Evolutionary conservation across 2,329 filamentous ascomycete genomes (phyloP), one percentile per base, ranked within the genome.

Genomic region (Magnaporthiopsis rhizophila): DNA sequence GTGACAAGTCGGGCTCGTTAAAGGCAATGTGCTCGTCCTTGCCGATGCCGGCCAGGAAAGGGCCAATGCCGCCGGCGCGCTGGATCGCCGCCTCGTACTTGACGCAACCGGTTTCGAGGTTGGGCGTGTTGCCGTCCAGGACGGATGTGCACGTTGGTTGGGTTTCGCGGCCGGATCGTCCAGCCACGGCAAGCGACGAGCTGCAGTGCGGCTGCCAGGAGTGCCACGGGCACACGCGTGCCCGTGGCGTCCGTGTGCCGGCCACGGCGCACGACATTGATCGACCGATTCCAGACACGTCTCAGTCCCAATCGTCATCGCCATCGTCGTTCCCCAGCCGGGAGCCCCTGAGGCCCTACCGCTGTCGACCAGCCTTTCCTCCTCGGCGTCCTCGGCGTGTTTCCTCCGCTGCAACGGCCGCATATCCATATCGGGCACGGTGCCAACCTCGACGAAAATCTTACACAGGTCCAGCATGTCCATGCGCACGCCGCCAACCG

Each of bases 21-120:
- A 92, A 92, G 18, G 89, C 89, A 67, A 92, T 89, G 75, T 93
- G 89, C 15, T 89, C 89, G 71, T 93, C 89, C 30, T 88, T 85
- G 36, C 89, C 89, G 60, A 92, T 89, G 26, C 89, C 89, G 28
- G 88, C 89, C 2, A 92, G 80, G 74, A 92, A 92, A 6, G 92
- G 81, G 73, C 92, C 89, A 68, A 92, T 91, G 61, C 89, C 89
- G 62, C 89, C 89, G 21, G 78, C 83, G 50, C 80, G 79, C 66
- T 82, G 81, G 76, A 92, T 92, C 71, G 86, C 85, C 65, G 84
- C 84, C 75, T 93, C 89, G 73, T 91, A 92, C 12, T 80, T 80
- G n/a, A 86, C 80, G 72, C 89, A 92, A 73, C 92, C 89, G 61
- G 83, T 83, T 66, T 86, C 84, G 6, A 91, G 81, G 70, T 91